A percentile compares a stretch with the other conserved stretches of the same genome.
These are phyloP conservation scores for Exophiala lecanii-corni DNA, from an alignment of 2,329 filamentous ascomycete genomes.

Conservation along the genomic window DNA sequence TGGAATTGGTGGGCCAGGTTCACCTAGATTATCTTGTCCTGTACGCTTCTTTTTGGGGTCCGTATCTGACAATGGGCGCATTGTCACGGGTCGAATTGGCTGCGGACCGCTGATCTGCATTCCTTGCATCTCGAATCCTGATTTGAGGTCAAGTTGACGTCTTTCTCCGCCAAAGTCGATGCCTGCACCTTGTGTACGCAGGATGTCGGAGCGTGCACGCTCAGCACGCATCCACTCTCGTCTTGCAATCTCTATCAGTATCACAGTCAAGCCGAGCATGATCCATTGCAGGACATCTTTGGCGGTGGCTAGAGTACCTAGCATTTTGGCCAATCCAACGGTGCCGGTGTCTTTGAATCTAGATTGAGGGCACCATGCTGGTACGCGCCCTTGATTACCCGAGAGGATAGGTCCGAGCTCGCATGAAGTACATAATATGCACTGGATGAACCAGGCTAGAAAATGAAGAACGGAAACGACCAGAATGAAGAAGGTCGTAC, in stretches of 20 bases:
- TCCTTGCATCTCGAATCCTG: conserved; percentile 5
- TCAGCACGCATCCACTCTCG: conserved; percentile 18
- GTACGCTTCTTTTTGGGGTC: conserved; percentile 1
- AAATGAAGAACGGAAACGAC: conserved; percentile 14
- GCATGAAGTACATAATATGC: conserved; percentile 20
- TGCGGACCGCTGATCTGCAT: conserved; percentile 14
- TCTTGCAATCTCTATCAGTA: conserved; percentile 19
- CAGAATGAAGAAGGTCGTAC: conserved; percentile 17
- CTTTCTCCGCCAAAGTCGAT: conserved; percentile 17
- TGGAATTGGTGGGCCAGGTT: not conserved
- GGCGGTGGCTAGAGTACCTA: conserved; percentile 44
- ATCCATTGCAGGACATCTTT: conserved; percentile 22
- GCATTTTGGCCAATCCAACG: conserved; percentile 41
- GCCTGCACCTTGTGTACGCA: conserved; percentile 1
- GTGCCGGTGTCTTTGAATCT: conserved; percentile 18
- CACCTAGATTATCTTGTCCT: conserved; percentile 1
- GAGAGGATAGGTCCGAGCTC: conserved; percentile 22
- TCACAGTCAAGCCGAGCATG: conserved; percentile 14
- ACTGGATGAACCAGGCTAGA: conserved; percentile 17
- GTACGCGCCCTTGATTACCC: conserved; percentile 18
- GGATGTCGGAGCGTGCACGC: conserved; percentile 6
- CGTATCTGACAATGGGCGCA: not conserved
- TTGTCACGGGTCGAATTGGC: conserved; percentile 5
- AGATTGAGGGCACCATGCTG: conserved; percentile 22
- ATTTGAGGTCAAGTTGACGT: conserved; percentile 2